phyloP scores from a whole-genome alignment of 345 rosid species.

The Citrus reticulata region DNA sequence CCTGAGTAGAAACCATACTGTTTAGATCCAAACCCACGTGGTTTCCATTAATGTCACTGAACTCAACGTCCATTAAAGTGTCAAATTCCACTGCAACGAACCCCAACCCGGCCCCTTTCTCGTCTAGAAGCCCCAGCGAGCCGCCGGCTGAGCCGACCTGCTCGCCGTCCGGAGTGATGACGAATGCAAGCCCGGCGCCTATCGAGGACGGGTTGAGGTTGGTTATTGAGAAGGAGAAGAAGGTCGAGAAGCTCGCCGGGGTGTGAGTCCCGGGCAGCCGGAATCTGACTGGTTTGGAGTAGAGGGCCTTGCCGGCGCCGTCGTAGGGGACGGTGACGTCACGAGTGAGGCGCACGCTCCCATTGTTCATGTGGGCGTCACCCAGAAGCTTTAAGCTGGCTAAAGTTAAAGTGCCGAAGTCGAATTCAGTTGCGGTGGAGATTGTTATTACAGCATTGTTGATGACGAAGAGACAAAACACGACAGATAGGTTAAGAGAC shows the following conservation, averaged over 20 bases:
- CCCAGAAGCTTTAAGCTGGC: conserved; percentile 75
- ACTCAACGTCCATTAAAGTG: conserved; percentile 86
- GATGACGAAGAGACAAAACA: conserved; percentile 36
- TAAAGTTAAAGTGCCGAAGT: conserved; percentile 76
- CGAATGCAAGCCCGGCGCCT: conserved; percentile 94
- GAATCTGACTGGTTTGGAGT: conserved; percentile 75
- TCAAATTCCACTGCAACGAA: conserved; percentile 96
- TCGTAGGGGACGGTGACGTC: conserved; percentile 83
- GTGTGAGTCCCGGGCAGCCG: conserved; percentile 44
- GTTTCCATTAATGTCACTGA: conserved; percentile 84
- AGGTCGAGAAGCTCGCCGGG: conserved; percentile 75
- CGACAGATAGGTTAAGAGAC: conserved; percentile 19
- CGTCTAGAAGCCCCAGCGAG: conserved; percentile 59
- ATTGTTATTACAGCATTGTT: conserved; percentile 14
- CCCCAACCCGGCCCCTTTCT: conserved; percentile 33
- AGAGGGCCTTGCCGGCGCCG: conserved; percentile 75
- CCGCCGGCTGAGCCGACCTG: conserved; percentile 74
- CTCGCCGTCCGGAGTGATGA: conserved; percentile 65
- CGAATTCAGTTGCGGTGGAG: conserved; percentile 51
- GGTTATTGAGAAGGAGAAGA: conserved; percentile 70
- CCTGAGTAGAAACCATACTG: conserved; percentile 68
- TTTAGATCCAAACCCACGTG: conserved; percentile 94
- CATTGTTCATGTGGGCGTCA: conserved; percentile 83
- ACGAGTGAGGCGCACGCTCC: conserved; percentile 75
- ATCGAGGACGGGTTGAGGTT: conserved; percentile 87